phyloP scores from a whole-genome alignment of 495 filamentous ascomycete genomes.

The Trichocladium uniseriatum region DNA sequence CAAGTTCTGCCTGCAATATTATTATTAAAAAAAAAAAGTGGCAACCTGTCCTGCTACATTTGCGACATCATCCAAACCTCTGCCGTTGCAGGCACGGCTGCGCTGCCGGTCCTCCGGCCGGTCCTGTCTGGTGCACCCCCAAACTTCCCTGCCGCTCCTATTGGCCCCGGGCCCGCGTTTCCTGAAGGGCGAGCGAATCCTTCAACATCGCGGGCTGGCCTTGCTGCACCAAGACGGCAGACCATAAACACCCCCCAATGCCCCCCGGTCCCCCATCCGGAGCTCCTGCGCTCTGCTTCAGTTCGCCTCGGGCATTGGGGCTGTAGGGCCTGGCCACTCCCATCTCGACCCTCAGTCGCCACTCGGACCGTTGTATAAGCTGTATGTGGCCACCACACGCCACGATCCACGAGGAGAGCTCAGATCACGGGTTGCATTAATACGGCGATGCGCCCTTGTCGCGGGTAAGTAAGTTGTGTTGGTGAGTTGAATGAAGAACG shows the following conservation, averaged over 20 bases:
- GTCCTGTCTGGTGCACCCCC: conserved; percentile 1
- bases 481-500: too few relatives aligned
- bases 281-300: background rate
- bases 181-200: conserved; percentile 6
- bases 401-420: background rate
- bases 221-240: background rate
- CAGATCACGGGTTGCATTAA: background rate
- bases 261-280: background rate
- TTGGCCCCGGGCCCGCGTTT: conserved; percentile 4
- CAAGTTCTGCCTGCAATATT: background rate
- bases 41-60: background rate
- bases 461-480: too few relatives aligned
- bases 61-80: background rate
- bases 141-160: conserved; percentile 1
- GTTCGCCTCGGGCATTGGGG: background rate
- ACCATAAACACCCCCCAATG: conserved; percentile 1
- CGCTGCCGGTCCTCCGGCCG: too few relatives aligned
- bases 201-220: background rate
- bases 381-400: background rate
- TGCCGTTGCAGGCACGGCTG: conserved; percentile 4
- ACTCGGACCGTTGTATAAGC: conserved; percentile 7
- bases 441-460: conserved; percentile 2
- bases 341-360: conserved; percentile 6
- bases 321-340: background rate
- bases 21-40: background rate